Conservation (phyloP, 2,329 filamentous ascomycete genomes). For the Ascosphaera apis region DNA sequence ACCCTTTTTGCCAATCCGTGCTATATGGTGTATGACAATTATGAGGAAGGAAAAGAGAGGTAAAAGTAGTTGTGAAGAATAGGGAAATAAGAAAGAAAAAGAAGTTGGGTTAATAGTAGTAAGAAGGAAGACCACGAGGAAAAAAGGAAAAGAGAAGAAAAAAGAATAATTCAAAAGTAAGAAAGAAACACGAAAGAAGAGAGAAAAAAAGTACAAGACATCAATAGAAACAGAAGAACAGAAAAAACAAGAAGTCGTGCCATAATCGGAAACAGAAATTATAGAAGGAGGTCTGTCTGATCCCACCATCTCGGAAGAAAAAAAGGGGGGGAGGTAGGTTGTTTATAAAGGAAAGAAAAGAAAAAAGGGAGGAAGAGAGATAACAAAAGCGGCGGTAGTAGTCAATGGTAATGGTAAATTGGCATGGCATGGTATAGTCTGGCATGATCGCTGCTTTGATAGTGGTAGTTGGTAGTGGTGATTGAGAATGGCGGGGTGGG, state of each 20-base stretch:
- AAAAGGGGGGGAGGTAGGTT: too few relatives aligned
- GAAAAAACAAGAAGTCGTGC: too few relatives aligned
- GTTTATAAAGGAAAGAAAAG: too few relatives aligned
- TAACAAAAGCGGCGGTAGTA: too few relatives aligned
- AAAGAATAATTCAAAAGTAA: background rate
- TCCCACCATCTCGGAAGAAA: conserved; percentile 5
- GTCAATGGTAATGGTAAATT: too few relatives aligned
- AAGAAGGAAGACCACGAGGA: background rate
- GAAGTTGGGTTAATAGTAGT: background rate
- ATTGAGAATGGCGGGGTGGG: background rate
- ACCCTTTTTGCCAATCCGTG: too few relatives aligned
- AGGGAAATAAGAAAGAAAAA: background rate
- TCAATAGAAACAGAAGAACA: too few relatives aligned
- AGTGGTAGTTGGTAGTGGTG: conserved; percentile 1
- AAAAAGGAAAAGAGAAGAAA: background rate
- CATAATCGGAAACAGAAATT: too few relatives aligned
- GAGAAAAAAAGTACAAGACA: conserved; percentile 3
- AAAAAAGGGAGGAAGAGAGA: too few relatives aligned
- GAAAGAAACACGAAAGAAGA: conserved; percentile 1
- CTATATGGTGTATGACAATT: too few relatives aligned
- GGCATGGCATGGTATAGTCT: too few relatives aligned
- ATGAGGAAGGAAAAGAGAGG: background rate
- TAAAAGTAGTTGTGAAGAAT: background rate
- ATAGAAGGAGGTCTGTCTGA: conserved; percentile 4
- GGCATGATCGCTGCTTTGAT: conserved; percentile 5